Percentiles rank a stretch among this genome's conserved stretches.
Conservation (phyloP, 2,329 filamentous ascomycete genomes). For the Claviceps digitariae region DNA sequence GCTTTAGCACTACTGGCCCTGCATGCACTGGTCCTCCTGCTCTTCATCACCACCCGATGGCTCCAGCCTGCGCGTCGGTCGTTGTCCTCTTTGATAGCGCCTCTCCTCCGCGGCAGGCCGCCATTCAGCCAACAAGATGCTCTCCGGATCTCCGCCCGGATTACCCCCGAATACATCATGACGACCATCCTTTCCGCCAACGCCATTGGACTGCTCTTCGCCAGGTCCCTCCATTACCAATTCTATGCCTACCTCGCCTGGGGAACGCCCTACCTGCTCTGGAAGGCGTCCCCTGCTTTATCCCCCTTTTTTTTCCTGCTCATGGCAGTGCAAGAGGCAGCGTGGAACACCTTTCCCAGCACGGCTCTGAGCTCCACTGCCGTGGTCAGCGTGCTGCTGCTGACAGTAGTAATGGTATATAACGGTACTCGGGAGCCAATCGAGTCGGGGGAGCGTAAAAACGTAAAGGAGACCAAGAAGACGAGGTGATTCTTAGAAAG, state of each 20-base stretch:
- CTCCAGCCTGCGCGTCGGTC: slow-evolving; percentile 51
- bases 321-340: slow-evolving; percentile 76
- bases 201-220: slow-evolving; percentile 69
- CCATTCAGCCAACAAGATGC: slow-evolving; percentile 41
- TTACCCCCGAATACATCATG: slow-evolving; percentile 62
- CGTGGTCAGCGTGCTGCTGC: slow-evolving; percentile 58
- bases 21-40: slow-evolving; percentile 51
- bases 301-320: slow-evolving; percentile 46
- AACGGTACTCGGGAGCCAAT: slow-evolving; percentile 30
- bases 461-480: slow-evolving; percentile 16
- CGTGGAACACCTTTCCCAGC: slow-evolving; percentile 91
- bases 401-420: slow-evolving; percentile 52
- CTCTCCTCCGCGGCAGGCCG: slow-evolving; percentile 27
- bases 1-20: slow-evolving; percentile 50
- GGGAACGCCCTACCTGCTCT: slow-evolving; percentile 77
- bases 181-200: slow-evolving; percentile 66
- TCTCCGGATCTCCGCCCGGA: slow-evolving; percentile 36
- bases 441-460: neutral
- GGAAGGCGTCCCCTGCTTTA: slow-evolving; percentile 59
- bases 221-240: slow-evolving; percentile 83
- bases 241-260: slow-evolving; percentile 89
- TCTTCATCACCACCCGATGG: slow-evolving; percentile 60
- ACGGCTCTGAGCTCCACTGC: slow-evolving; percentile 38
- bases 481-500: slow-evolving; percentile 8
- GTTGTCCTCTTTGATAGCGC: slow-evolving; percentile 36